Evolutionary conservation across 768 basidiomycete genomes (phyloP), one percentile per base, ranked within the genome.

Genomic region (Kwoniella pini): DNA sequence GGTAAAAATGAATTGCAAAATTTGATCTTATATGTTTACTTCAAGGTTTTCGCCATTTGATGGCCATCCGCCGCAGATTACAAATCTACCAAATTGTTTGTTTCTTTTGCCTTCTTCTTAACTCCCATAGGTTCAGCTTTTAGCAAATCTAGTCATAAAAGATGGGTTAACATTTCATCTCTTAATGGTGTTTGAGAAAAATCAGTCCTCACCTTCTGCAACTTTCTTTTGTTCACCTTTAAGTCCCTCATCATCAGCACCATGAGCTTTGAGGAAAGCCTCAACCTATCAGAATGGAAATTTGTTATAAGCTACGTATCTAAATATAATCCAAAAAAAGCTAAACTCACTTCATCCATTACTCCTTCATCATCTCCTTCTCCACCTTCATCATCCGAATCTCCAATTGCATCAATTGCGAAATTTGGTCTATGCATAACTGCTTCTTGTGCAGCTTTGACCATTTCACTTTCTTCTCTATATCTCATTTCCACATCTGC

Each of bases 371-470:
- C 87, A 45, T 85, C 86, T 5, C 45, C 45, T 50, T 76, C 81
- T 7, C 80, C 81, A 6, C 84, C 79, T 11, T 89, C 88, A 0
- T 87, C 87, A 26, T 89, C 90, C 11, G 88, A 89, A 58, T 91
- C 90, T 53, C 86, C 88, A 3, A 87, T 90, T 78, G 93, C 91
- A 72, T 99, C 96, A 61, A 98, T 96, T n/a, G 91, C 91, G 76
- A 99, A 99, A 65, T 88, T 88, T 24, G 91, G 92, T 42, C 95
- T 82, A 75, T 95, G 90, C 88, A 94, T 88, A 45, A 91, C 82
- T 28, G 90, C 89, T 30, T 88, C 88, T 64, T 85, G 88, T 51
- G 88, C 89, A 0, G 86, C 87, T 69, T 87, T 82, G 48, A 90
- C 81, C 81, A 88, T 84, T 5, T 87, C 83, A 74, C 66, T 71